Base-by-base conservation (phyloP, 441 rosid species). In the Erodium chrysanthum region DNA sequence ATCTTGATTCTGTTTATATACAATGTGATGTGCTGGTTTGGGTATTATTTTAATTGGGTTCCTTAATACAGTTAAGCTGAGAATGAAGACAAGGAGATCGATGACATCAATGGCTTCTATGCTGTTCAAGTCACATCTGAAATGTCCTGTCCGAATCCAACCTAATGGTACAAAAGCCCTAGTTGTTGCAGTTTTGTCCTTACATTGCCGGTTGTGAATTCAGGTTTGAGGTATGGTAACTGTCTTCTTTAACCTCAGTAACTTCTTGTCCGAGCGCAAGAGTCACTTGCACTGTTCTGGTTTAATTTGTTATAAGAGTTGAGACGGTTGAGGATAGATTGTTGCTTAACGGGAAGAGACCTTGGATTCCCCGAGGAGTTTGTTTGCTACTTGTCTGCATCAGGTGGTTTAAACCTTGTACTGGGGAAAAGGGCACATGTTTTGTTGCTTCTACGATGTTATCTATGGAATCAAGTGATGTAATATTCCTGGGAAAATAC, bases 81-180 rank as follows among this genome's bases (percentile, higher is more conserved):
- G 66, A 63, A 33, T 17, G 50, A 74, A 60, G 70, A 81, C 83
- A 74, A 77, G 7, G 8, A 5, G 20, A 48, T 0, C 75, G 87
- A 78, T 80, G 68, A 71, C 66, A 46, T 3, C 52, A 46, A 78
- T 80, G 68, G 70, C 66, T 11, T 3, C 52, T 11, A 69, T 56
- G 76, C 68, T 67, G 69, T 35, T 56, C 40, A 60, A 29, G 73
- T 68, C 74, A 70, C 54, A 56, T 74, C 20, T 62, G 23, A 35
- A 46, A 33, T 6, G 66, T 42, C 9, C 50, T 8, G 8, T 56
- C 79, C 12, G 52, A 15, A 11, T 46, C 68, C 68, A 52, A 23
- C 72, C 52, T 27, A 18, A 67, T n/a, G 61, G 56, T 54, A 3
- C 37, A 44, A n/a, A 44, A 11, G 50, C 50, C 52, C 0, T 21